phyloP scores from a whole-genome alignment of 371 early-diverging fungal species.

The Zychaea mexicana region DNA sequence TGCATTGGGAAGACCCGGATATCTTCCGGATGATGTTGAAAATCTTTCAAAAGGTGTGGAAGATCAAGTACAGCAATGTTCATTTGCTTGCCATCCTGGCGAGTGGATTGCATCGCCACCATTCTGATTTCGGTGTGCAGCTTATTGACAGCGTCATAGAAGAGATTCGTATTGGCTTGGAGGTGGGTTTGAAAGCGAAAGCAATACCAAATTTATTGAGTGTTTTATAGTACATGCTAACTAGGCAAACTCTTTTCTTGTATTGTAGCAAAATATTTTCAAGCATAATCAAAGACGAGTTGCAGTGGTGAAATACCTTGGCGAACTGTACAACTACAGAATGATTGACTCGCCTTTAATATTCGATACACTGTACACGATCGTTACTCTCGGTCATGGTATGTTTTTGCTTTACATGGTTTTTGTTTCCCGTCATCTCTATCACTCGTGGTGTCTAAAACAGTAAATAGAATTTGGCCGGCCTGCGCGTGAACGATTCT shows the following conservation, averaged over 20 bases:
- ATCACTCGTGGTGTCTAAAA: background rate
- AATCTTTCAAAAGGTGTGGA: conserved; percentile 89
- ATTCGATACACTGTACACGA: conserved; percentile 83
- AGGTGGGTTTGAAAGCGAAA: too few species aligned
- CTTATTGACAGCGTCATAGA: conserved; percentile 89
- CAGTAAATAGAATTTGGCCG: conserved; percentile 68
- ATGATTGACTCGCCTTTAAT: conserved; percentile 82
- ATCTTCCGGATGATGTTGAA: conserved; percentile 44
- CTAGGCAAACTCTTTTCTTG: background rate
- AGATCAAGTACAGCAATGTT: conserved; percentile 87
- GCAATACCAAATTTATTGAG: too few species aligned
- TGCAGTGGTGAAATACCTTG: conserved; percentile 81
- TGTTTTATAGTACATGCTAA: too few species aligned
- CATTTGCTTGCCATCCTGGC: conserved; percentile 82
- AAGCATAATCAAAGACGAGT: conserved; percentile 90
- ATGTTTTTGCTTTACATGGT: conserved; percentile 16
- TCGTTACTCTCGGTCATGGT: conserved; percentile 88
- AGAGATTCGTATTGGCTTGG: conserved; percentile 87
- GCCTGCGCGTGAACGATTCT: conserved; percentile 64
- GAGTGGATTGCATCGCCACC: conserved; percentile 74
- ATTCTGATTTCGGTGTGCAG: conserved; percentile 85
- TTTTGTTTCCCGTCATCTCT: background rate
- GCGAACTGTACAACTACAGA: conserved; percentile 88
- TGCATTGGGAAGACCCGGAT: conserved; percentile 81
- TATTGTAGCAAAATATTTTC: conserved; percentile 73